Base-by-base conservation (phyloP, 139 green algal species). In the Chlamydomonas schloesseri region DNA sequence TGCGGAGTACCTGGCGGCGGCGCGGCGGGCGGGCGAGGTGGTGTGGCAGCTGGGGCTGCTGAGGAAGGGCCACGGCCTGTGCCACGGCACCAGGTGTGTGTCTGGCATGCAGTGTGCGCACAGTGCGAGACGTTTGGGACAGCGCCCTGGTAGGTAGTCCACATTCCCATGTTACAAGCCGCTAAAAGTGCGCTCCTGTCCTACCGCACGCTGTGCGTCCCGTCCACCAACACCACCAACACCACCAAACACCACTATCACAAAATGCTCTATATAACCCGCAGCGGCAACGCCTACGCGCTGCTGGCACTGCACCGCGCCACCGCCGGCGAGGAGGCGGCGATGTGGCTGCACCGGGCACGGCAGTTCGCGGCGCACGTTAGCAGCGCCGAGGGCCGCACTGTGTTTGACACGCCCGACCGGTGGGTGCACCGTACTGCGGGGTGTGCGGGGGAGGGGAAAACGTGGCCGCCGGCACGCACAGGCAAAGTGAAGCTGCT, bases 1-100 rank as follows among this genome's bases (percentile, higher is more conserved):
- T 20, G 31, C 62, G 0, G 21, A 8, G 15, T 92, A 84, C 73
- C 80, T 89, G 42, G 73, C 33, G 13, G 86, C 86, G 8, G 89
- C 80, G 46, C 29, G 60, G 75, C 60, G 86, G n/a, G 76, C 84
- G 11, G 89, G 86, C 0, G 86, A 89, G 60, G 75, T 92, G 62
- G 89, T 93, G 55, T 93, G 90, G 90, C 69, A 87, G 26, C 76
- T 73, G 34, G 90, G 90, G 26, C 76, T 91, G 73, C 86, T 93
- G 29, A 84, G 81, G n/a, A 93, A 93, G 71, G 90, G 90, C 0
- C 81, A 84, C 34, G 90, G 90, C 26, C 82, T 92, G 53, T 92
- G 90, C 81, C 90, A 93, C 36, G 90, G 90, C 8, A 89, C 91
- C 26, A 85, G 79, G 79, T 85, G 64, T 50, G 42, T 50, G 42